Evolutionary conservation across 257 asterid species (phyloP).

Genomic region (Salvia splendens): DNA sequence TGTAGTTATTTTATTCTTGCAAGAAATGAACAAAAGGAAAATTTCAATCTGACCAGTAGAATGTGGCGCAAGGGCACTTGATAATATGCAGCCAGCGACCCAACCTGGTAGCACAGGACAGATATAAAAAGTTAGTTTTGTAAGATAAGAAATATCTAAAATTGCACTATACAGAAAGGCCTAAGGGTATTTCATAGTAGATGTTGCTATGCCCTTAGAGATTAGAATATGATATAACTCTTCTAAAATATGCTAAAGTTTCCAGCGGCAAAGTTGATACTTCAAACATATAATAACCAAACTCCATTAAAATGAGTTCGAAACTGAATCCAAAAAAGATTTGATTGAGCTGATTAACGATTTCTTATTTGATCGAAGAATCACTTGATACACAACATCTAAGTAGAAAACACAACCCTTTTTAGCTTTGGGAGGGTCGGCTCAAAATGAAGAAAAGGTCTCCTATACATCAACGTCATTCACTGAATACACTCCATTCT

Average conservation of each 20-base stretch:
- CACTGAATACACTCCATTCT: not conserved
- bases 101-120: slow-evolving; percentile 55
- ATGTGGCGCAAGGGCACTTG: slow-evolving; percentile 97
- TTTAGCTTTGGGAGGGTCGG: not conserved
- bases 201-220: not conserved
- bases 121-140: not conserved
- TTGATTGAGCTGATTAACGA: slow-evolving; percentile 7
- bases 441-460: not conserved
- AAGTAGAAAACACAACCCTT: not conserved
- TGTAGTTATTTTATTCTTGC: slow-evolving; percentile 16
- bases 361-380: not conserved
- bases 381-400: not conserved
- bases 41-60: slow-evolving; percentile 59
- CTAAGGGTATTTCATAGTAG: not conserved
- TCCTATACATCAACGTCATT: slow-evolving; percentile 12
- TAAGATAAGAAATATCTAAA: slow-evolving; percentile 7
- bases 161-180: slow-evolving; percentile 10
- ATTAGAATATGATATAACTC: slow-evolving; percentile 1
- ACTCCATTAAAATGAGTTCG: slow-evolving; percentile 2
- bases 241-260: slow-evolving; percentile 12
- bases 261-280: not conserved
- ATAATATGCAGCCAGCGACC: slow-evolving; percentile 95
- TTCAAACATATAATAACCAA: not conserved
- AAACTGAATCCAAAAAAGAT: not conserved
- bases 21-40: slow-evolving; percentile 1